Percentiles rank a stretch among this genome's conserved stretches.
These are phyloP conservation scores for Amanita jacksonii DNA, from an alignment of 768 basidiomycete species.

Conservation along the genomic window DNA sequence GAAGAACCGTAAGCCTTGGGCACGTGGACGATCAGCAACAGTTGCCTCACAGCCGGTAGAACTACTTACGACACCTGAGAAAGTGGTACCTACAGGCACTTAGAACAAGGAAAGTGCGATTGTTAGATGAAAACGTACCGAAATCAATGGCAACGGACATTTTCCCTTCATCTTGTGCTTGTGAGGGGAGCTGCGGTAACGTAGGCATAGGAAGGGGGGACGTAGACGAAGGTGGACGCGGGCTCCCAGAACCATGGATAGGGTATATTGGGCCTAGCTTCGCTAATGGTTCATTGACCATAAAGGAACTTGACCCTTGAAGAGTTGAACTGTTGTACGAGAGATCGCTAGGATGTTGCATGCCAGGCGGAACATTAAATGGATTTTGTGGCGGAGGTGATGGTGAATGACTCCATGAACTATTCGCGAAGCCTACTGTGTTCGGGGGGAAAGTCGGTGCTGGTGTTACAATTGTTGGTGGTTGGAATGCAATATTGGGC, in stretches of 20 bases:
- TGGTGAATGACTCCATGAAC: slow-evolving; percentile 25
- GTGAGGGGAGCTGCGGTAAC: slow-evolving; percentile 15
- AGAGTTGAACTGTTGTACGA: slow-evolving; percentile 12
- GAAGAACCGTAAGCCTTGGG: slow-evolving; percentile 77
- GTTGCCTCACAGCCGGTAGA: slow-evolving; percentile 1
- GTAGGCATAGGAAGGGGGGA: slow-evolving; percentile 14
- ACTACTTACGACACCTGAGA: slow-evolving; percentile 71
- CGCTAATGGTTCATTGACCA: slow-evolving; percentile 19
- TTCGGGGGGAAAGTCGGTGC: slow-evolving; percentile 14
- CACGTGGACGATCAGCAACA: slow-evolving; percentile 2
- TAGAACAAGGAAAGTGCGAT: slow-evolving; percentile 1
- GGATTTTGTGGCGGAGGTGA: slow-evolving; percentile 30
- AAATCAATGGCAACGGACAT: slow-evolving; percentile 80
- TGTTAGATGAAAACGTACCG: slow-evolving; percentile 33
- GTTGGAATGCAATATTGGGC: slow-evolving; percentile 24
- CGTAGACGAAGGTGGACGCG: slow-evolving; percentile 17
- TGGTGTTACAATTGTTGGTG: slow-evolving; percentile 13
- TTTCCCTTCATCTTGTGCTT: slow-evolving; percentile 54
- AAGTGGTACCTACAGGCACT: slow-evolving; percentile 58
- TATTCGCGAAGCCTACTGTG: slow-evolving; percentile 8
- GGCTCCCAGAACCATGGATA: slow-evolving; percentile 12
- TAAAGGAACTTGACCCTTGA: slow-evolving; percentile 19
- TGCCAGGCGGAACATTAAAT: slow-evolving; percentile 16
- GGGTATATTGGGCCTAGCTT: slow-evolving; percentile 24
- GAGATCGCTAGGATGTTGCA: neutral